Evolutionary conservation across 2,329 filamentous ascomycete genomes (phyloP), one percentile per base, ranked within the genome.

Genomic region (Colletotrichum simmondsii): DNA sequence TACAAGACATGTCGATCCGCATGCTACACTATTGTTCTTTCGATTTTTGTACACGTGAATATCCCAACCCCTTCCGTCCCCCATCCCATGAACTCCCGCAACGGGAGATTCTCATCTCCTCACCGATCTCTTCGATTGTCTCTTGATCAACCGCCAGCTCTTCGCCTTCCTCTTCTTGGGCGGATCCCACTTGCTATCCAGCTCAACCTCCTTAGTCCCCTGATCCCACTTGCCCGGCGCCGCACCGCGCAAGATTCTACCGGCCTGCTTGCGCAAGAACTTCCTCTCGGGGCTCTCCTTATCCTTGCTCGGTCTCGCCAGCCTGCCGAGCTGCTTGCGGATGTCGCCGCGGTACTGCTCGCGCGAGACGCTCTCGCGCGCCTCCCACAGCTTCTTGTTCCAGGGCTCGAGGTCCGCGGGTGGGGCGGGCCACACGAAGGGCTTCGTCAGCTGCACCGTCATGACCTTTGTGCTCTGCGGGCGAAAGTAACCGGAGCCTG

Each of bases 361-460:
- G 76, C 85, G 82, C 67, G 85, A 83, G 37, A 42, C 12, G 72
- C 89, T 82, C 71, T 88, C 83, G 32, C 89, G 85, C 77, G 86
- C 85, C 79, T 87, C 85, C 81, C 85, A 90, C 67, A 90, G 83
- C n/a, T 87, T 83, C 76, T 91, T 86, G 81, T 92, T 92, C 92
- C 92, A 95, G 81, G 86, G 83, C 70, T 87, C 81, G 74, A 90
- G 85, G 80, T 93, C 88, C 75, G 87, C 83, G 5, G 94, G 93
- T 76, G 86, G 82, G 75, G 91, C 88, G 1, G 97, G 97, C 93
- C 94, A 98, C 69, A 94, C 91, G 85, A 99, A 99, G 5, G 95
- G 94, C 85, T 92, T 86, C 74, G 89, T 90, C 85, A 99, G 90
- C 87, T 98, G 94, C 57, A 97, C 94, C 54, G 93, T 97, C 97